These are phyloP conservation scores for Parascedosporium putredinis DNA, from an alignment of 2,329 filamentous ascomycete species.

Conservation along the genomic window DNA sequence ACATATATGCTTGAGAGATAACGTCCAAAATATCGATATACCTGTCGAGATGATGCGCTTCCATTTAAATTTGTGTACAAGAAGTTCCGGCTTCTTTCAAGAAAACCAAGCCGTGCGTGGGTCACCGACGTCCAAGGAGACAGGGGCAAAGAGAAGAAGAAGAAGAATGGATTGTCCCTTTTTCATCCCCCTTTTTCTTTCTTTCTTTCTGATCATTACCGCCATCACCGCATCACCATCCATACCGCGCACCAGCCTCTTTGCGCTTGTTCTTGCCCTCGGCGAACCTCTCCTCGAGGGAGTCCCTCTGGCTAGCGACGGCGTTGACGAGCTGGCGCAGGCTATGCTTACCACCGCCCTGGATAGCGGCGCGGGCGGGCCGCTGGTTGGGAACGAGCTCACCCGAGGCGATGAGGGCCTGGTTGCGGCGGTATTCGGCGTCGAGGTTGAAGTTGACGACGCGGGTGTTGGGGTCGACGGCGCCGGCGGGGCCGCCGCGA, in stretches of 20 bases:
- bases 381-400: conserved; percentile 66
- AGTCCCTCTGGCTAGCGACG: conserved; percentile 72
- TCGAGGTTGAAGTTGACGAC: conserved; percentile 86
- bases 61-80: too few species aligned
- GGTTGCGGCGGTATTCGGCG: conserved; percentile 76
- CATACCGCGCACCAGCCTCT: conserved; percentile 75
- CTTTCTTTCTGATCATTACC: too few species aligned
- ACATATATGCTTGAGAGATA: too few species aligned
- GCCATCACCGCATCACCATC: too few species aligned
- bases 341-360: conserved; percentile 67
- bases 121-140: too few species aligned
- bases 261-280: conserved; percentile 66
- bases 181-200: neutral
- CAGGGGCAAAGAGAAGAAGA: too few species aligned
- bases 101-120: too few species aligned
- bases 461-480: conserved; percentile 36
- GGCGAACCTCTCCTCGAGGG: conserved; percentile 86
- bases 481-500: conserved; percentile 22
- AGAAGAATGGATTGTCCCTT: too few species aligned
- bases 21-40: too few species aligned
- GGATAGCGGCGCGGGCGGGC: conserved; percentile 70
- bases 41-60: too few species aligned
- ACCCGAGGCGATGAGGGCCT: conserved; percentile 59
- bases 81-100: too few species aligned
- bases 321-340: conserved; percentile 79